Evolutionary conservation across 2,329 filamentous ascomycete genomes (phyloP).

Genomic region (Ophioceras dolichostomum): DNA sequence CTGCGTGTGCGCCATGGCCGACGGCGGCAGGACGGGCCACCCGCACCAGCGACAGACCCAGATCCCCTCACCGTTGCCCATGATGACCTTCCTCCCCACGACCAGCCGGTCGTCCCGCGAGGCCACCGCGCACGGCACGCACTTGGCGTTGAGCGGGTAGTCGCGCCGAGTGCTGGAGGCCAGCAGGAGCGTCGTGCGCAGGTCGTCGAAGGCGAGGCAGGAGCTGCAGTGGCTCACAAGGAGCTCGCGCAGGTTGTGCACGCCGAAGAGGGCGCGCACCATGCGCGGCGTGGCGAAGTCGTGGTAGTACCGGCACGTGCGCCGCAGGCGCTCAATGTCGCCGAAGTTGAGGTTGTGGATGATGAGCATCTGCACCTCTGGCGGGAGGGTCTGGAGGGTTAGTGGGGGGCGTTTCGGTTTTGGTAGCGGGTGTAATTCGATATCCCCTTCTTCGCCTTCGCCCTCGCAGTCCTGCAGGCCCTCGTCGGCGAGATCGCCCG

Average conservation of each 20-base stretch:
- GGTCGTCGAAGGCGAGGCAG: conserved; percentile 22
- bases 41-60: conserved; percentile 34
- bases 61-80: conserved; percentile 20
- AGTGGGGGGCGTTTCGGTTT: conserved; percentile 1
- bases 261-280: conserved; percentile 22
- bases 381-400: conserved; percentile 22
- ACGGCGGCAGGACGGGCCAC: conserved; percentile 18
- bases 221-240: conserved; percentile 26
- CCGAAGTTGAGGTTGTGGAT: conserved; percentile 27
- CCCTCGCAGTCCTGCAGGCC: neutral
- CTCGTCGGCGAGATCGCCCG: neutral
- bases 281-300: conserved; percentile 19
- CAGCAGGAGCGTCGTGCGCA: conserved; percentile 18
- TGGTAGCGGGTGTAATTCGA: neutral
- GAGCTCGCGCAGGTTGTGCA: conserved; percentile 13
- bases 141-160: conserved; percentile 26
- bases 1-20: conserved; percentile 21
- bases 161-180: conserved; percentile 15
- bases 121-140: conserved; percentile 24
- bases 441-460: neutral
- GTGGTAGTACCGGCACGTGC: conserved; percentile 25
- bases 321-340: conserved; percentile 27
- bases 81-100: conserved; percentile 22
- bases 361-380: conserved; percentile 28
- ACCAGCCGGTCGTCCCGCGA: conserved; percentile 20